Base-by-base conservation (phyloP, 768 basidiomycete species). In the Epithele typhae region DNA sequence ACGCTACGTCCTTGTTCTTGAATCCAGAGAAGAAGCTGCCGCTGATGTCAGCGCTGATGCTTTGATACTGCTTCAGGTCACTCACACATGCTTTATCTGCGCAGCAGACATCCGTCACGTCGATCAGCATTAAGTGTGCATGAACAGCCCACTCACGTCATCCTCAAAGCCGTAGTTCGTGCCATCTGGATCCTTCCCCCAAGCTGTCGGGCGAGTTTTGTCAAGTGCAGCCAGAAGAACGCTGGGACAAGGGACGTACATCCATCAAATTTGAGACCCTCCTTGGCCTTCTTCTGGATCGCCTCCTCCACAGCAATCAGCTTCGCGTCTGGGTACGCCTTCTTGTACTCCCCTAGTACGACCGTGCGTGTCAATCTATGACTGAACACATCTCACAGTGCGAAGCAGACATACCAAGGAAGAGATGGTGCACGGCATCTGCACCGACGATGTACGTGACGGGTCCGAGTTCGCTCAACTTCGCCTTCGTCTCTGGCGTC, bases 1-100 rank as follows among this genome's bases (percentile, higher is more conserved):
- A 92, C 0, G 90, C 87, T 11, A 93, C 78, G 44, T 94, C 92
- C 59, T 87, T 85, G 60, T 88, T 89, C 50, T 67, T 70, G 58
- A 79, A 77, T 1, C 84, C 84, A 10, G 81, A 70, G 60, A 88
- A 87, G 58, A 84, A 87, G 55, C 82, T 84, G 48, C 19, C 12
- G 18, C 6, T 36, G 6, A 30, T 30, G 27, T 30, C 27, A 14
- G 7, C 27, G 27, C 14, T 7, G 27, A 7, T 14, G 27, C 27
- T 7, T 30, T 14, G 27, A 30, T 30, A n/a, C n/a, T n/a, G n/a
- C n/a, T n/a, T n/a, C n/a, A n/a, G n/a, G n/a, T n/a, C n/a, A n/a
- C n/a, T n/a, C n/a, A n/a, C 65, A 63, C 62, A 27, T 60, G 60
- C 46, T 66, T 46, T 21, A 67, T 61, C 64, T 65, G 33, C 15